phyloP scores from a whole-genome alignment of 2,329 filamentous ascomycete genomes.

The Shiraia bambusicola region DNA sequence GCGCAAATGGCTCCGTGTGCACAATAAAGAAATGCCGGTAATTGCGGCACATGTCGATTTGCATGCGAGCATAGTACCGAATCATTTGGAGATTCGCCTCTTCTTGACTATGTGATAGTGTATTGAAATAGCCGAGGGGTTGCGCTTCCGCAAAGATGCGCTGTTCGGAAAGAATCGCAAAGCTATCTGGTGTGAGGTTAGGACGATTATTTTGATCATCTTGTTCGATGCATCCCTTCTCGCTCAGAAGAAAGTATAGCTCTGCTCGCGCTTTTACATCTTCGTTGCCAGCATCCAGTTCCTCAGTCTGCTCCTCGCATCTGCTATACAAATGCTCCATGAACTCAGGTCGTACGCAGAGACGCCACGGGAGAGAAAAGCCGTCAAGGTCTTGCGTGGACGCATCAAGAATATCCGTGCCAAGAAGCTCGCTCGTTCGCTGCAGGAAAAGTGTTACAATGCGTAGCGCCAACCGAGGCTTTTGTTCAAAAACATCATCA shows the following conservation, averaged over 20 bases:
- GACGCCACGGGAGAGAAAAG: constrained; percentile 32
- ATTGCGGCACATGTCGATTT: constrained; percentile 22
- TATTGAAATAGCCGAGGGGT: constrained; percentile 28
- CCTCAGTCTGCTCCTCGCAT: constrained; percentile 19
- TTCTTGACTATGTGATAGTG: constrained; percentile 17
- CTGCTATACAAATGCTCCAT: constrained; percentile 27
- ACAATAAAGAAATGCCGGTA: constrained; percentile 39
- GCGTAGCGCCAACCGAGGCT: constrained; percentile 40
- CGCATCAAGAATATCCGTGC: constrained; percentile 13
- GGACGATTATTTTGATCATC: constrained; percentile 12
- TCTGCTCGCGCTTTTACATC: constrained; percentile 9
- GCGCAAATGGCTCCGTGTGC: constrained; percentile 26
- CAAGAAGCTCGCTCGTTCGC: constrained; percentile 26
- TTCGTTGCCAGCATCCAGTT: constrained; percentile 20
- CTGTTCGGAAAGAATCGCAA: constrained; percentile 34
- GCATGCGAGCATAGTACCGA: constrained; percentile 25
- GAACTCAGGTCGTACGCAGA: constrained; percentile 35
- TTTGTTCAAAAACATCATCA: constrained; percentile 46
- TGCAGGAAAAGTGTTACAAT: constrained; percentile 42
- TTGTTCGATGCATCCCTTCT: constrained; percentile 30
- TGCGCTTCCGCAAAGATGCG: constrained; percentile 18
- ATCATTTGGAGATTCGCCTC: constrained; percentile 32
- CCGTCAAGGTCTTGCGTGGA: constrained; percentile 22
- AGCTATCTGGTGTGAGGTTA: constrained; percentile 23
- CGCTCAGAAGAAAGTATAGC: constrained; percentile 28